A percentile compares a stretch with the other conserved stretches of the same genome.
Evolutionary conservation across 148 eudicot genomes (phyloP).

Genomic region (Fallopia convolvulus): DNA sequence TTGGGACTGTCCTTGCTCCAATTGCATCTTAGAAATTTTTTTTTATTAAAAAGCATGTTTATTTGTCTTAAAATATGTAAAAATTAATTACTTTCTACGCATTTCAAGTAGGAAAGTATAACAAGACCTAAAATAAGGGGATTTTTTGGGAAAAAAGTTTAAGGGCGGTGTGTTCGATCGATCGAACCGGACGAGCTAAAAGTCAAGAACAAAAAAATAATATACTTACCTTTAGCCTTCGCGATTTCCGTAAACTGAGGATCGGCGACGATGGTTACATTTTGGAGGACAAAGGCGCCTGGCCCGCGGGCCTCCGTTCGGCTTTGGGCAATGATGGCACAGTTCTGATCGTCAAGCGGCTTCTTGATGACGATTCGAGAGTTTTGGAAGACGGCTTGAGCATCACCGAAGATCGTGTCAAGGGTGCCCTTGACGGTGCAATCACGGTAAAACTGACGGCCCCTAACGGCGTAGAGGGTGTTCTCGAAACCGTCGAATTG

Average conservation of each 20-base stretch:
- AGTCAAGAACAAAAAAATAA: too few species aligned
- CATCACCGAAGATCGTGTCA: conserved; percentile 23
- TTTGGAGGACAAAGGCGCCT: conserved; percentile 32
- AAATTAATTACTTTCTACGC: too few species aligned
- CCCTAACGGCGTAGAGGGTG: conserved; percentile 6
- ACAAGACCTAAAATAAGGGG: too few species aligned
- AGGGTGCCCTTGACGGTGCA: conserved; percentile 23
- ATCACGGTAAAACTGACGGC: conserved; percentile 19
- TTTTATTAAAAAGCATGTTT: too few species aligned
- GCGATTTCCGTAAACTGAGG: not conserved
- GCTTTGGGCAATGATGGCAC: conserved; percentile 11
- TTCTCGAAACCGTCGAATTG: not conserved
- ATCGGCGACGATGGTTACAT: conserved; percentile 9
- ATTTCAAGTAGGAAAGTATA: too few species aligned
- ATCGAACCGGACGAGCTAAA: too few species aligned
- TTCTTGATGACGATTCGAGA: conserved; percentile 25
- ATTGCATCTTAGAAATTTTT: too few species aligned
- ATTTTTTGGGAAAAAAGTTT: too few species aligned
- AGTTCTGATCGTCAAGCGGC: conserved; percentile 21
- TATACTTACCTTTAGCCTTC: not conserved
- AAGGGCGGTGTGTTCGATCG: too few species aligned
- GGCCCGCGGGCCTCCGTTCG: conserved; percentile 21
- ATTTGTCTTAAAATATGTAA: too few species aligned
- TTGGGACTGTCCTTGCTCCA: too few species aligned
- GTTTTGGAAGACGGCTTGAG: conserved; percentile 21